phyloP scores from a whole-genome alignment of 2,329 filamentous ascomycete genomes.

The Arthrinium puccinioides region DNA sequence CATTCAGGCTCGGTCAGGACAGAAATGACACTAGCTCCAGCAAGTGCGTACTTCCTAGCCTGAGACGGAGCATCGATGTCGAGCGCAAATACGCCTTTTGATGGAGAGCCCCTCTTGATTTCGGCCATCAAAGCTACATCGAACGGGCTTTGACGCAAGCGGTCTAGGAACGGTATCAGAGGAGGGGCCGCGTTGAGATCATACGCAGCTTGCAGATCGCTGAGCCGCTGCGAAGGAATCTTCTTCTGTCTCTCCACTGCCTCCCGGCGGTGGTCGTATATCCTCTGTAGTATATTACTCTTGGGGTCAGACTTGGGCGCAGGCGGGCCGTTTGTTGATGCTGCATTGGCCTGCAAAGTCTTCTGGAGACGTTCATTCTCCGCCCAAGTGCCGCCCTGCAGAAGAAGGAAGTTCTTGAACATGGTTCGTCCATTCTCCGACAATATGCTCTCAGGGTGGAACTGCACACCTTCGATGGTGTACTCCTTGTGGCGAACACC shows the following conservation, averaged over 20 bases:
- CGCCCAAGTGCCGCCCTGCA: conserved; percentile 87
- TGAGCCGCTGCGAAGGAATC: conserved; percentile 75
- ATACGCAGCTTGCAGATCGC: conserved; percentile 81
- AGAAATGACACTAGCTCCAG: conserved; percentile 93
- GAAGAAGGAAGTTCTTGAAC: conserved; percentile 84
- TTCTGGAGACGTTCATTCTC: conserved; percentile 60
- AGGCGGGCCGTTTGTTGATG: conserved; percentile 16
- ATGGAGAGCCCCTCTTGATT: conserved; percentile 93
- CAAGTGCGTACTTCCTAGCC: conserved; percentile 83
- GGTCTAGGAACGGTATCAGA: conserved; percentile 69
- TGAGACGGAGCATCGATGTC: conserved; percentile 83
- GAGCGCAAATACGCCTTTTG: conserved; percentile 88
- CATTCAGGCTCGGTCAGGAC: conserved; percentile 98
- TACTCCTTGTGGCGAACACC: conserved; percentile 90
- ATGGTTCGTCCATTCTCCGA: conserved; percentile 83
- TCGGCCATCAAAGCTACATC: conserved; percentile 94
- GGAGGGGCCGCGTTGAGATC: conserved; percentile 79
- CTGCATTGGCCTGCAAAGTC: conserved; percentile 15
- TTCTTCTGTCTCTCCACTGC: conserved; percentile 74
- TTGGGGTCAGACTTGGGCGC: conserved; percentile 45
- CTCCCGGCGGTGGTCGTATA: conserved; percentile 74
- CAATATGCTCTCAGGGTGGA: conserved; percentile 94
- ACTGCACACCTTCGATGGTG: conserved; percentile 92
- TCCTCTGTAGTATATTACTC: conserved; percentile 81
- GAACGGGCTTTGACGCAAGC: conserved; percentile 75